phyloP scores from a whole-genome alignment of 2,329 filamentous ascomycete genomes.

The Lachnellula suecica region DNA sequence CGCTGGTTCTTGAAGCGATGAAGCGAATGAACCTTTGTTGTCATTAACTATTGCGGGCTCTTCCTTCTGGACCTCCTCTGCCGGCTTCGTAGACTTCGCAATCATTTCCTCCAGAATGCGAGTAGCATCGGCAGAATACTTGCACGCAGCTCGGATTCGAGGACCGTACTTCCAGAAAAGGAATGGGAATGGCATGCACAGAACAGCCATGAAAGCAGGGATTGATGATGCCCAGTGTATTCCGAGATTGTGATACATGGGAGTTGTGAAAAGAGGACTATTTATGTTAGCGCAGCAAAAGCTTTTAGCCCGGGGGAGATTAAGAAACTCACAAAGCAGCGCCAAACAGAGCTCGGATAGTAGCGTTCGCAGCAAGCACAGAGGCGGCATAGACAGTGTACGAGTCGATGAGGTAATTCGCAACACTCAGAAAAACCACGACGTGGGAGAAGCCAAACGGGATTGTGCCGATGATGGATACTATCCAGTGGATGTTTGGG shows the following conservation, averaged over 20 bases:
- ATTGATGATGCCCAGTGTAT: slow-evolving; percentile 75
- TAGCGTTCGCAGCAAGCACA: slow-evolving; percentile 48
- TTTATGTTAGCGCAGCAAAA: no score
- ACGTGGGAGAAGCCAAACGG: slow-evolving; percentile 53
- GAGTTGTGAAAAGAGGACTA: slow-evolving; percentile 64
- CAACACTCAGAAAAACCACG: slow-evolving; percentile 43
- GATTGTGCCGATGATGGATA: slow-evolving; percentile 66
- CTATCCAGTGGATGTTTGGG: slow-evolving; percentile 69
- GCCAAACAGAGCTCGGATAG: slow-evolving; percentile 73
- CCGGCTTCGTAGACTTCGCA: no score
- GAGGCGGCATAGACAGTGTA: slow-evolving; percentile 50
- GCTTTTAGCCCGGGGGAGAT: no score
- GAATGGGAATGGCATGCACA: slow-evolving; percentile 72
- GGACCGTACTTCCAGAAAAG: slow-evolving; percentile 76
- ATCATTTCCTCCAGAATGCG: no score
- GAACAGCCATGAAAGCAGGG: slow-evolving; percentile 71
- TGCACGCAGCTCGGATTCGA: not conserved
- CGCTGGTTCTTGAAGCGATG: no score
- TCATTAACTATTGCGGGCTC: no score
- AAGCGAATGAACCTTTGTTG: no score
- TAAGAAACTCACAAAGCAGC: slow-evolving; percentile 45
- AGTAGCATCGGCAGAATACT: no score
- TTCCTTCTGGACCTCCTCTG: no score
- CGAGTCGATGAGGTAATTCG: slow-evolving; percentile 48
- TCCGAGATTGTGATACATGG: slow-evolving; percentile 52